Base-by-base conservation (phyloP, 371 early-diverging fungal species). In the Apophysomyces variabilis region DNA sequence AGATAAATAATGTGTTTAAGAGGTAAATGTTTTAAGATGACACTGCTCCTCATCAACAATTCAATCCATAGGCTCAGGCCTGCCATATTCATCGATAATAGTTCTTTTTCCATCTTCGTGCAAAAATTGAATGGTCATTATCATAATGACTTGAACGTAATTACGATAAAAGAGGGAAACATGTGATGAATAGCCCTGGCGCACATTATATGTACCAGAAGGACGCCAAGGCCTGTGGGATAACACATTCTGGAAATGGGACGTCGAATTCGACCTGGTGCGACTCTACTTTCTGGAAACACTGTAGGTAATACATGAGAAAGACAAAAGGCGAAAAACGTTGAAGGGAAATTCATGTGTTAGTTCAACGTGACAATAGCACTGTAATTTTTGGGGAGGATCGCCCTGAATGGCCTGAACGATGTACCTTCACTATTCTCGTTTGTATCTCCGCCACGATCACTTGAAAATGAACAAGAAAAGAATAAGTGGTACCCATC, bases 31-130 rank as follows among this genome's bases (percentile, higher is more conserved):
- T 66, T 54, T 56, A 60, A 66, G 66, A 36, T 54, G 61, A 66
- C 54, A 66, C 60, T 60, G 66, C 61, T 66, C 60, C 66, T 60
- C 60, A 54, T 66, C 60, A 57, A 66, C 57, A 66, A 65, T 58
- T 44, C 58, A 65, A 65, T 65, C 32, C 60, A 65, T 65, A 16
- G 59, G 41, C 58, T 65, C 58, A 65, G 65, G 35, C 36, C 59
- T 45, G 43, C 61, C 57, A 61, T 60, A 60, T 43, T 66, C 54
- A 14, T 66, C 54, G 41, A 66, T 60, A 37, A 66, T 56, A 60
- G 61, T 7, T 12, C 60, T 60, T 56, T 66, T 60, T 37, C 60
- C 54, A 60, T 66, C 60, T 58, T 60, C 61, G 56, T 21, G 57
- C 61, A 61, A 62, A 18, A 57, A 62, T 66, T 66, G 61, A 62